Percentiles rank a stretch among this genome's conserved stretches.
These are phyloP conservation scores for Gigaspora rosea DNA, from an alignment of 192 early-diverging fungal genomes.

Conservation along the genomic window DNA sequence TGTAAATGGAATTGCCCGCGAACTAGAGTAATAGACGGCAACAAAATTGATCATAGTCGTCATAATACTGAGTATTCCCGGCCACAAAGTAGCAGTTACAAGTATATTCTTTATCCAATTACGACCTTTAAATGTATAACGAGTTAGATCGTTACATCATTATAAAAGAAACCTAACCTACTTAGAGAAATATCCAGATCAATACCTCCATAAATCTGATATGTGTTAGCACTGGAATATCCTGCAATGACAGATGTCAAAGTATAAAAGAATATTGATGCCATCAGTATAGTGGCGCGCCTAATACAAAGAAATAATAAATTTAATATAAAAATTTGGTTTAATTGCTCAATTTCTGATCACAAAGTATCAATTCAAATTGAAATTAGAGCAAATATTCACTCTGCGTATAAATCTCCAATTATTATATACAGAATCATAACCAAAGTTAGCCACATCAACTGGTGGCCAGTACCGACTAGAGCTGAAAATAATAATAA, in stretches of 20 bases:
- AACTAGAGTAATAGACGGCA: conserved; percentile 72
- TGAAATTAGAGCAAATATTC: conserved; percentile 11
- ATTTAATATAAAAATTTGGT: neutral
- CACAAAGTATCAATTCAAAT: conserved; percentile 6
- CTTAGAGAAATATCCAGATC: neutral
- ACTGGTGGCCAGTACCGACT: conserved; percentile 69
- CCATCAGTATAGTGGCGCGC: conserved; percentile 73
- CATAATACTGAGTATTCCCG: conserved; percentile 55
- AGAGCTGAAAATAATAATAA: conserved; percentile 67
- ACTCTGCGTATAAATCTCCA: conserved; percentile 59
- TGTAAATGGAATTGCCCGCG: conserved; percentile 77
- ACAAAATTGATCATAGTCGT: conserved; percentile 67
- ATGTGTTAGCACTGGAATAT: conserved; percentile 68
- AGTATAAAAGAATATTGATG: conserved; percentile 79
- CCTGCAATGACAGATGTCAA: conserved; percentile 69
- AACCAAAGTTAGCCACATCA: conserved; percentile 50
- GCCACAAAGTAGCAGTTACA: conserved; percentile 69
- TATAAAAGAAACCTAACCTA: neutral
- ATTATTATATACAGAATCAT: conserved; percentile 60
- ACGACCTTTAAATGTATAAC: conserved; percentile 43
- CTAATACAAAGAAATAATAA: neutral
- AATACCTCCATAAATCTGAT: conserved; percentile 63
- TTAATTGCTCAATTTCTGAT: neutral
- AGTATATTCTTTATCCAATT: conserved; percentile 70
- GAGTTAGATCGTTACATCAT: neutral